phyloP scores from a whole-genome alignment of 2,329 filamentous ascomycete species.

The Ascochyta pisi region DNA sequence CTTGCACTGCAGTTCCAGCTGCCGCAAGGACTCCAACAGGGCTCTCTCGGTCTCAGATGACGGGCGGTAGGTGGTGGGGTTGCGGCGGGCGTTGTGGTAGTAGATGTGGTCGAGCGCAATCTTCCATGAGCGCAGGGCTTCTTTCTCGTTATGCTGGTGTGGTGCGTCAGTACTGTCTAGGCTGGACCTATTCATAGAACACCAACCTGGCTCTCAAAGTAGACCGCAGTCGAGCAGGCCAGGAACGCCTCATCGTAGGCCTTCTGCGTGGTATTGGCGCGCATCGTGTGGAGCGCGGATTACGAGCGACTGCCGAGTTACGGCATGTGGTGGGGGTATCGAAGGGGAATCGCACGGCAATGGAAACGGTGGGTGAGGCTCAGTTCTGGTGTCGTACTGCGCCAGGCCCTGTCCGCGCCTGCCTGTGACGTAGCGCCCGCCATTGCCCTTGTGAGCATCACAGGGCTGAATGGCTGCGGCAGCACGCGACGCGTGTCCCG shows the following conservation, averaged over 20 bases:
- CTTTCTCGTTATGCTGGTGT: conserved; percentile 81
- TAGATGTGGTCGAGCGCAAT: conserved; percentile 87
- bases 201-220: conserved; percentile 87
- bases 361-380: conserved; percentile 21
- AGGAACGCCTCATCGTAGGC: conserved; percentile 97
- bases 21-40: conserved; percentile 78
- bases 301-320: conserved; percentile 11
- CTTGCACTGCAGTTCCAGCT: conserved; percentile 90
- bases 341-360: conserved; percentile 16
- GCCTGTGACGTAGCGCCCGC: conserved; percentile 41
- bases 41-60: conserved; percentile 84
- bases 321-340: conserved; percentile 53
- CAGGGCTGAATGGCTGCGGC: conserved; percentile 26
- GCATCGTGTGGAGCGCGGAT: conserved; percentile 48
- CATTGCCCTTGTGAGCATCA: conserved; percentile 21
- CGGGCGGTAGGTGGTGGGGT: conserved; percentile 72
- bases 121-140: conserved; percentile 91
- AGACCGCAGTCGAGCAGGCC: conserved; percentile 92
- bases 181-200: conserved; percentile 7
- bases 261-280: conserved; percentile 81
- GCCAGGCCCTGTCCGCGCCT: conserved; percentile 32
- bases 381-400: conserved; percentile 25
- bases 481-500: conserved; percentile 21
- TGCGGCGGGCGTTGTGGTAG: conserved; percentile 79
- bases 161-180: conserved; percentile 7